These are phyloP conservation scores for Colletotrichum theobromicola DNA, from an alignment of 2,329 filamentous ascomycete genomes.

Conservation along the genomic window DNA sequence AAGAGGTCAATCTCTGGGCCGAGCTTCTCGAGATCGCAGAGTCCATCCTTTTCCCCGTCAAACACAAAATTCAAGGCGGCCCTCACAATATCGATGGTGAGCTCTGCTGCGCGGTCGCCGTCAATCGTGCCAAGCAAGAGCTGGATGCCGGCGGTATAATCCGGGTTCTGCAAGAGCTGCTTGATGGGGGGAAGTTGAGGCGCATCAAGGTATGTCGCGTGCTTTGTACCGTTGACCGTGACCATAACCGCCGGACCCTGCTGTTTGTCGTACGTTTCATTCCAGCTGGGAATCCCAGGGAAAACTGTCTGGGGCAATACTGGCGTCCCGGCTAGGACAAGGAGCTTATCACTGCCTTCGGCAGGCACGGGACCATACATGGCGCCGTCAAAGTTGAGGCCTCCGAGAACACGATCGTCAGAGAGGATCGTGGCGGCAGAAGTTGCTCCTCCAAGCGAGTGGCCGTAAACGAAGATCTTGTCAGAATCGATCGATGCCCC, in stretches of 20 bases:
- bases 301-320: conserved; percentile 22
- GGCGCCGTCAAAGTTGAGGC: conserved; percentile 45
- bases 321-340: conserved; percentile 33
- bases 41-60: not conserved
- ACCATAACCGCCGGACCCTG: conserved; percentile 29
- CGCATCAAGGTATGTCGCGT: conserved; percentile 35
- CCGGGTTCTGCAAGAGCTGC: not conserved
- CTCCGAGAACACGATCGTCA: conserved; percentile 37
- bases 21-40: not conserved
- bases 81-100: not conserved
- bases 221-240: conserved; percentile 28
- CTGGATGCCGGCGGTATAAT: not conserved
- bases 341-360: conserved; percentile 30
- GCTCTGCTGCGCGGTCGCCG: not conserved
- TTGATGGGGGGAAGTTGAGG: not conserved
- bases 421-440: conserved; percentile 33
- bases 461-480: conserved; percentile 39
- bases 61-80: not conserved
- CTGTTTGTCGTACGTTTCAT: conserved; percentile 30
- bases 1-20: not conserved
- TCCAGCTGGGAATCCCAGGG: conserved; percentile 33
- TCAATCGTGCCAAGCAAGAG: not conserved
- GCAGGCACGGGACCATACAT: conserved; percentile 32
- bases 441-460: conserved; percentile 43
- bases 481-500: not conserved